Evolutionary conservation across 768 basidiomycete genomes (phyloP), one percentile per base, ranked within the genome.

Genomic region (Kwoniella pini): DNA sequence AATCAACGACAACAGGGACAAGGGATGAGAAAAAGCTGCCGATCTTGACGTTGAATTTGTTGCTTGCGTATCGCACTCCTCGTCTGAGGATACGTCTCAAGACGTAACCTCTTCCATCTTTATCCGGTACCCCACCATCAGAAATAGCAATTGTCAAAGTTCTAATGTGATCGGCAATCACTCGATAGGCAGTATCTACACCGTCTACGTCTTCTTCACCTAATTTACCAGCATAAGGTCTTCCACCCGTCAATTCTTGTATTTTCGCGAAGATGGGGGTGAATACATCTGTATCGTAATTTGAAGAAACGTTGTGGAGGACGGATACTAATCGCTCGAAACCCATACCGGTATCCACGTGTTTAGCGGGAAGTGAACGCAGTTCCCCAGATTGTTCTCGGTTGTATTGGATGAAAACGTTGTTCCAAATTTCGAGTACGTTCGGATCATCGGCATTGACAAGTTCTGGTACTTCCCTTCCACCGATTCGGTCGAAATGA

Each of bases 271-370:
- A 98, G 57, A 98, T 87, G 3, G 94, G 94, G 1, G 82, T 77
- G 80, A 99, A 99, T 60, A 96, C 84, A 72, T 99, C 96, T 50
- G 96, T 98, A 77, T 99, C 96, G 80, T 99, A 99, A 80, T 98
- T 99, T 46, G 95, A 98, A 22, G 85, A 82, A 73, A 85, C 88
- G 80, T 91, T 86, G 77, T 99, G 96, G 7, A 98, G 82, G 39
- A 89, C 87, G 15, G 94, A 96, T 26, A 99, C 96, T 27, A 99
- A 83, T 53, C 96, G 90, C 78, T 99, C 96, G 79, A 96, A 99
- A 42, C 96, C 96, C 94, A 99, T 93, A 51, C 96, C 96, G 5
- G 96, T 99, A 76, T 99, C 96, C 64, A 99, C 90, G 70, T 99
- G 96, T 79, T 93, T 92, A 30, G 87, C 85, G 24, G 96, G 96